Percentiles rank a stretch among this genome's conserved stretches.
Conservation (phyloP, 2,329 filamentous ascomycete genomes). For the Penicillium occitanis region DNA sequence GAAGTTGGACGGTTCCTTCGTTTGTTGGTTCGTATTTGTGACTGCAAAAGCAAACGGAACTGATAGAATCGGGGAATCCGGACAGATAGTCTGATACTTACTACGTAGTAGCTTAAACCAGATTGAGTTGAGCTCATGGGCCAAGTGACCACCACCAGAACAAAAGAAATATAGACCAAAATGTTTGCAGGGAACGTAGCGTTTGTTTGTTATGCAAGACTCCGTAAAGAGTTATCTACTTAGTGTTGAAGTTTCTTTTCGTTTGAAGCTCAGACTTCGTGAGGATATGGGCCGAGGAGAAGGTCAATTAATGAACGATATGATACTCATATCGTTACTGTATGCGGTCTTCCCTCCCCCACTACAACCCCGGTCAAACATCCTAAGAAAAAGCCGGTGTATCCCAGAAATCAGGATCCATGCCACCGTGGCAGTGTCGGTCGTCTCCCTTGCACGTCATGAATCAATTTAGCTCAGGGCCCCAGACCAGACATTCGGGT, state of each 20-base stretch:
- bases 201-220: constrained; percentile 5
- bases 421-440: not conserved
- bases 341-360: not conserved
- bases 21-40: not conserved
- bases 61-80: constrained; percentile 20
- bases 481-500: constrained; percentile 5
- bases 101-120: not conserved
- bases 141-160: not conserved
- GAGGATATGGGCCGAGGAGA: not conserved
- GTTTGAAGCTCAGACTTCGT: not conserved
- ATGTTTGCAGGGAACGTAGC: not conserved
- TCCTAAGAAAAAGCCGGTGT: not conserved
- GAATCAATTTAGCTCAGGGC: not conserved
- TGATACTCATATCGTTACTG: not conserved
- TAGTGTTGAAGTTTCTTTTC: not conserved
- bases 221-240: not conserved
- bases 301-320: not conserved
- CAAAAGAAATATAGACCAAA: not conserved
- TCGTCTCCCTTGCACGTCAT: not conserved
- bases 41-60: constrained; percentile 21
- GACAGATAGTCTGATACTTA: not conserved
- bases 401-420: not conserved
- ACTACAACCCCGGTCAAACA: constrained; percentile 5
- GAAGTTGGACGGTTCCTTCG: not conserved
- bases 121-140: constrained; percentile 1